phyloP scores from a whole-genome alignment of 345 rosid genomes.

The Tarenaya hassleriana region DNA sequence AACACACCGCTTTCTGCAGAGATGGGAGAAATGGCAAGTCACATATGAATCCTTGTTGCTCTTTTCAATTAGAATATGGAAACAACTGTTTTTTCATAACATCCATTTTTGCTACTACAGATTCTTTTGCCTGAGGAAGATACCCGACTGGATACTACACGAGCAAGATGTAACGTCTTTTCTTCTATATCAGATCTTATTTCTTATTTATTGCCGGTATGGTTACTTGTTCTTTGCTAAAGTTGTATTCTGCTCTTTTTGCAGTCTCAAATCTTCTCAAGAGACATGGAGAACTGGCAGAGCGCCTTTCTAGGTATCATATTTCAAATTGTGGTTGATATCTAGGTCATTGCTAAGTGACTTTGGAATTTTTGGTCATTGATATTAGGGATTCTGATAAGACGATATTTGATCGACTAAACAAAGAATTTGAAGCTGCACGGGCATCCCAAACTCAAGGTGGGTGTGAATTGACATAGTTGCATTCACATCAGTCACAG shows the following conservation, averaged over 20 bases:
- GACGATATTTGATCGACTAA: slow-evolving; percentile 72
- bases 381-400: slow-evolving; percentile 81
- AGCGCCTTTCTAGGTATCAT: slow-evolving; percentile 67
- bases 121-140: slow-evolving; percentile 58
- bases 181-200: slow-evolving; percentile 4
- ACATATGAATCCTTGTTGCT: not conserved
- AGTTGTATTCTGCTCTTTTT: slow-evolving; percentile 18
- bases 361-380: slow-evolving; percentile 11
- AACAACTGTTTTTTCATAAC: not conserved
- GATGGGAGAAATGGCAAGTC: slow-evolving; percentile 49
- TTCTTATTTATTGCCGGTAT: not conserved
- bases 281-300: slow-evolving; percentile 73
- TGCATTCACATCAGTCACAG: slow-evolving; percentile 4
- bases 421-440: slow-evolving; percentile 83
- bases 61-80: slow-evolving; percentile 2
- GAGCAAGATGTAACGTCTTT: slow-evolving; percentile 54
- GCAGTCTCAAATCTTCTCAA: slow-evolving; percentile 78
- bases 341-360: slow-evolving; percentile 1
- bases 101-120: slow-evolving; percentile 31
- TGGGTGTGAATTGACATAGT: slow-evolving; percentile 25
- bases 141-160: slow-evolving; percentile 57
- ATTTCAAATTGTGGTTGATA: not conserved
- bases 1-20: not conserved
- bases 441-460: slow-evolving; percentile 78
- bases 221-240: slow-evolving; percentile 13